A percentile compares a stretch with the other conserved stretches of the same genome.
phyloP scores from a whole-genome alignment of 1,139 yeast genomes.

The Candida neerlandica region DNA sequence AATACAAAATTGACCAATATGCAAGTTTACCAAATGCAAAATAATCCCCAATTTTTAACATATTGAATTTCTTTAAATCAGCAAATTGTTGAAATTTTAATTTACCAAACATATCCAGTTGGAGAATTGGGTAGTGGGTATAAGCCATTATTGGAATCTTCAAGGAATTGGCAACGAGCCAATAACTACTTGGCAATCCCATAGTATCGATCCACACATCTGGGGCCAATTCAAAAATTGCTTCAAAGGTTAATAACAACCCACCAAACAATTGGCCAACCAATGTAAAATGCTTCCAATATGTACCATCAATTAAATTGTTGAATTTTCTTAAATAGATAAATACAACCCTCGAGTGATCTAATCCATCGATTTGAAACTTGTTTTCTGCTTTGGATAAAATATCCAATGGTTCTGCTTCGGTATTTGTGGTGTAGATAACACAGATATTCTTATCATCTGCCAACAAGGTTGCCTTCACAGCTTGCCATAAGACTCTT shows the following conservation, averaged over 20 bases:
- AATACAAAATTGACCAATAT: constrained; percentile 73
- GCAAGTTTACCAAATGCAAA: constrained; percentile 47
- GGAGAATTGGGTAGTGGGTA: constrained; percentile 92
- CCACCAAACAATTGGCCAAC: constrained; percentile 90
- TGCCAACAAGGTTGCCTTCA: constrained; percentile 63
- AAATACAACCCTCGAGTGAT: constrained; percentile 63
- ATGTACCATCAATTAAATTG: constrained; percentile 63
- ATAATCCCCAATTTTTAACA: constrained; percentile 21
- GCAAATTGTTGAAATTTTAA: constrained; percentile 34
- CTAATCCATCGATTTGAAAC: constrained; percentile 60
- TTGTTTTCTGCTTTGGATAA: constrained; percentile 59
- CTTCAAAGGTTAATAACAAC: constrained; percentile 66
- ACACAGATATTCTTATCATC: constrained; percentile 60
- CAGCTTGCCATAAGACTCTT: constrained; percentile 94
- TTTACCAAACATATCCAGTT: constrained; percentile 78
- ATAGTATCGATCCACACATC: constrained; percentile 95
- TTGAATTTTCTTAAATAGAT: constrained; percentile 64
- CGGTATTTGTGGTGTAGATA: constrained; percentile 74
- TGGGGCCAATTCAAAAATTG: constrained; percentile 69
- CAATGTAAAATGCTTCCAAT: constrained; percentile 82
- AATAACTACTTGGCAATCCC: constrained; percentile 87
- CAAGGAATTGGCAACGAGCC: constrained; percentile 51
- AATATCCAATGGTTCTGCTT: constrained; percentile 54
- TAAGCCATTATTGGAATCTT: constrained; percentile 81
- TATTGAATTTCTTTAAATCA: constrained; percentile 19